Base-by-base conservation (phyloP, 2,329 filamentous ascomycete species). In the Penicillium brasilianum region DNA sequence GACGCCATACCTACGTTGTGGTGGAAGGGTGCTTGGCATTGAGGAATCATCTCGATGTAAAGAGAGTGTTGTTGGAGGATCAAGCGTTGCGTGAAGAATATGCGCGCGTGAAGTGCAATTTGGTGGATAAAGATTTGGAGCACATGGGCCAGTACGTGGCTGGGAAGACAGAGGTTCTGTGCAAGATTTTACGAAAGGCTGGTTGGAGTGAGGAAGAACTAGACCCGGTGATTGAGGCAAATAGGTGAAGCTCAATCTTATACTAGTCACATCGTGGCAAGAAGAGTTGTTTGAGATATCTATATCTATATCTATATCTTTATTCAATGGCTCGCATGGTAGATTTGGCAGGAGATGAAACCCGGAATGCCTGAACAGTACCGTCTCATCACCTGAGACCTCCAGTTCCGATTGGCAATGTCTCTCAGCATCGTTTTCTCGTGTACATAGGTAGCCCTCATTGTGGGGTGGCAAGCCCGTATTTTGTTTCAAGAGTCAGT, bases 21-120 rank as follows among this genome's bases (percentile, higher is more conserved):
- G 20, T 61, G 18, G 55, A 58, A 20, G 55, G 59, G 10, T 61
- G 55, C 18, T 13, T 14, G 8, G 37, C 59, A 9, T 39, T 58
- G 59, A 55, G 50, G 16, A 61, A 61, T 22, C 59, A 61, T 43
- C 59, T 61, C 16, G 59, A 61, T 55, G 30, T 44, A 25, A 51
- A 46, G 18, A 52, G 55, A n/a, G 32, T 61, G 2, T 43, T 61
- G 34, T 16, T 55, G n/a, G 50, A 58, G 28, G 37, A 61, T 46
- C 16, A 51, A 30, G 44, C 32, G 10, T 25, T 61, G 28, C 55
- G 59, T 2, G 55, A 57, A 25, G 59, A 61, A 37, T 61, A 61
- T n/a, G 49, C 32, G 20, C 36, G 25, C 5, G 39, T 57, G 14
- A 61, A 61, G 41, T 20, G 48, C n/a, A 32, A 50, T 18, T 13